Conservation (phyloP, 768 basidiomycete genomes). For the Neoboletus subvelutipes region DNA sequence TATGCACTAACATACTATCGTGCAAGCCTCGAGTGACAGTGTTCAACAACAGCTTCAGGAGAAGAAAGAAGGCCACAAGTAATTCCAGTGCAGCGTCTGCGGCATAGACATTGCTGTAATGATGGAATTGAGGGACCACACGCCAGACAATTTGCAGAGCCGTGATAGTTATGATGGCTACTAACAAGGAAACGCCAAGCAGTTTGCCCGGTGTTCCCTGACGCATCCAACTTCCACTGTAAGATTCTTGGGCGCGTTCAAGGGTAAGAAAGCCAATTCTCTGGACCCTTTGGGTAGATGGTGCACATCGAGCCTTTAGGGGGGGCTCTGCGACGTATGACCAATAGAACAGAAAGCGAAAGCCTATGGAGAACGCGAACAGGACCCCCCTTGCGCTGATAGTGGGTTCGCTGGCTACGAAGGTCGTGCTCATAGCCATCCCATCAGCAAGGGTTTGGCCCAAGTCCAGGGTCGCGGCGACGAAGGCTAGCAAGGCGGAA, state of each 20-base stretch:
- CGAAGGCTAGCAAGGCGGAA: conserved; percentile 59
- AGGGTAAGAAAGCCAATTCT: conserved; percentile 17
- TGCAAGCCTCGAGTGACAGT: conserved; percentile 42
- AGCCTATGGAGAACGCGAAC: conserved; percentile 54
- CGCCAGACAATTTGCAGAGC: conserved; percentile 68
- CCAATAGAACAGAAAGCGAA: conserved; percentile 71
- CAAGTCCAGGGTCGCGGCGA: conserved; percentile 63
- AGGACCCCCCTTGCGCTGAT: conserved; percentile 57
- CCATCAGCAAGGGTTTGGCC: conserved; percentile 49
- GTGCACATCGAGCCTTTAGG: conserved; percentile 32
- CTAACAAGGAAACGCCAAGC: conserved; percentile 52
- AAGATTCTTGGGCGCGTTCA: conserved; percentile 27
- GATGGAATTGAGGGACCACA: conserved; percentile 36
- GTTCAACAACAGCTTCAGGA: conserved; percentile 63
- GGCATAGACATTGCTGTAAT: conserved; percentile 51
- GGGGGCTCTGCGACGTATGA: conserved; percentile 58
- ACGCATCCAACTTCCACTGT: conserved; percentile 64
- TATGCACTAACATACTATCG: conserved; percentile 39
- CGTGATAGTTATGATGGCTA: conserved; percentile 45
- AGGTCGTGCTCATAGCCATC: conserved; percentile 24
- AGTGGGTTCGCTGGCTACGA: conserved; percentile 30
- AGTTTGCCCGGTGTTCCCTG: conserved; percentile 58
- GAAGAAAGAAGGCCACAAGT: conserved; percentile 54
- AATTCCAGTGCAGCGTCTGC: conserved; percentile 59
- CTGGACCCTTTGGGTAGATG: conserved; percentile 14